Conservation (phyloP, 108 stramenopile species). For the Nitzschia inconspicua region DNA sequence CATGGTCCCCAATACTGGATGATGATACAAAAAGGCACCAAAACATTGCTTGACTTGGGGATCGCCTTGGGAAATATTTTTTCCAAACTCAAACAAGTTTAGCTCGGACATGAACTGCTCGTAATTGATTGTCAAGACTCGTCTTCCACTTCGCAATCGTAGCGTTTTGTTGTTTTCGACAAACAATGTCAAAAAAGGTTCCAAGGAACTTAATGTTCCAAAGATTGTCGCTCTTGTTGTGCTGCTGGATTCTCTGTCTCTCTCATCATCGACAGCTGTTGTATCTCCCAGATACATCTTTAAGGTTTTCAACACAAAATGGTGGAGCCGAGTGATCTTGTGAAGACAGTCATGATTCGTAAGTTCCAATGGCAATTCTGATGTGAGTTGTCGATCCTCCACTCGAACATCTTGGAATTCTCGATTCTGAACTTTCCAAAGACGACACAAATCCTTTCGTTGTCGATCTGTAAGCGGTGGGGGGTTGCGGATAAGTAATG, state of each 20-base stretch:
- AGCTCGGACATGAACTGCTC: conserved; percentile 41
- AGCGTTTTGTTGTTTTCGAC: not conserved
- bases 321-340: conserved; percentile 23
- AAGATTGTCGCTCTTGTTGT: too few species aligned
- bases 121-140: conserved; percentile 35
- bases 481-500: too few species aligned
- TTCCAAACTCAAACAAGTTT: conserved; percentile 41
- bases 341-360: not conserved
- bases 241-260: too few species aligned
- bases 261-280: too few species aligned
- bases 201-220: conserved; percentile 29
- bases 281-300: not conserved
- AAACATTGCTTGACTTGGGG: conserved; percentile 14
- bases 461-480: conserved; percentile 21
- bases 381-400: not conserved
- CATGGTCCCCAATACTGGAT: conserved; percentile 32
- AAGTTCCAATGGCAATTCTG: not conserved
- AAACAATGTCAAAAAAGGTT: conserved; percentile 5
- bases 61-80: conserved; percentile 17
- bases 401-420: conserved; percentile 12
- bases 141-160: conserved; percentile 28
- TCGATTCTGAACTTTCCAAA: conserved; percentile 39
- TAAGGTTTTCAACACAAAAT: conserved; percentile 30
- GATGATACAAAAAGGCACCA: conserved; percentile 52
- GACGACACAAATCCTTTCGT: conserved; percentile 24